These are phyloP conservation scores for Apophysomyces elegans DNA, from an alignment of 371 early-diverging fungal species.

Conservation along the genomic window DNA sequence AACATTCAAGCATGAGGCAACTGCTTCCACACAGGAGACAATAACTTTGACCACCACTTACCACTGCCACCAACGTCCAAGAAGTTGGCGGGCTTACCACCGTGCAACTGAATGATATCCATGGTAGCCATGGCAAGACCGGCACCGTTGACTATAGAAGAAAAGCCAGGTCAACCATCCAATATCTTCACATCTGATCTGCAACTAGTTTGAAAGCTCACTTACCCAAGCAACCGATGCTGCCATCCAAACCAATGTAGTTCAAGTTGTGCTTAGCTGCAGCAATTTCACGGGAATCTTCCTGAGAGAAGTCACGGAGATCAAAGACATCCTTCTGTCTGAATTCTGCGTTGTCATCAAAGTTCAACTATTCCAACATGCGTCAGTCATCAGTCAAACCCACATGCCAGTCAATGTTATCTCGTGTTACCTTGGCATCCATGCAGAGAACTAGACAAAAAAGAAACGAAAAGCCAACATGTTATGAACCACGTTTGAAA, in stretches of 20 bases:
- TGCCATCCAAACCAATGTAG: slow-evolving; percentile 98
- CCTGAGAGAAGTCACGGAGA: slow-evolving; percentile 93
- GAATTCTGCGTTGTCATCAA: slow-evolving; percentile 99
- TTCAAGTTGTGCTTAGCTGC: slow-evolving; percentile 97
- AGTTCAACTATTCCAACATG: slow-evolving; percentile 95
- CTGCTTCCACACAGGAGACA: no score
- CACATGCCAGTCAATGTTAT: not conserved
- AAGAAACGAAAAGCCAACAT: not conserved
- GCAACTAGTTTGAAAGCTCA: not conserved
- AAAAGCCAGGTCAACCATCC: not conserved
- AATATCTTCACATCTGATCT: not conserved
- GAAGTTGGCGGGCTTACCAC: slow-evolving; percentile 99
- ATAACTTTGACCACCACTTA: slow-evolving; percentile 4
- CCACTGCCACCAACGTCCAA: slow-evolving; percentile 97
- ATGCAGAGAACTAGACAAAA: slow-evolving; percentile 48
- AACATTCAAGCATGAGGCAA: no score
- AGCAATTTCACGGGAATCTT: slow-evolving; percentile 96
- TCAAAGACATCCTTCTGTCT: slow-evolving; percentile 91
- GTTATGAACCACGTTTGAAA: not conserved
- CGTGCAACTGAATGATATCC: slow-evolving; percentile 99
- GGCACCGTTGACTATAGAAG: slow-evolving; percentile 91
- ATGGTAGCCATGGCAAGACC: slow-evolving; percentile 99
- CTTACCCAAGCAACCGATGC: slow-evolving; percentile 71
- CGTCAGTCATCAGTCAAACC: slow-evolving; percentile 49
- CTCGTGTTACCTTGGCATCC: slow-evolving; percentile 49